A percentile compares a stretch with the other conserved stretches of the same genome.
Evolutionary conservation across 345 rosid species (phyloP).

Genomic region (Ailanthus altissimus): DNA sequence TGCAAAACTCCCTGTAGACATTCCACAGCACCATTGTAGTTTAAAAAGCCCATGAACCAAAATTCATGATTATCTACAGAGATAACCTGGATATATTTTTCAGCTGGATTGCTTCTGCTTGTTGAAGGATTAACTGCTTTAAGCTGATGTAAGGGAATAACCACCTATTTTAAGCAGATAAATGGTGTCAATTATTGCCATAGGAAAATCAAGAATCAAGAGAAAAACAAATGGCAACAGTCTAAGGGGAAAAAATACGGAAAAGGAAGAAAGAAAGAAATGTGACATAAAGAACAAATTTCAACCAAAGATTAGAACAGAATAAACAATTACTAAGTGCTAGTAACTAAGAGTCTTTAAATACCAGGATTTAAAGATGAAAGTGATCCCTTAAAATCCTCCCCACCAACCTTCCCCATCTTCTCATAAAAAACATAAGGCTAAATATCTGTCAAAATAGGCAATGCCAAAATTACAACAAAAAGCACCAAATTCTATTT

Average conservation of each 20-base stretch:
- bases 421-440: background rate
- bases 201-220: constrained; percentile 1
- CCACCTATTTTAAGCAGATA: constrained; percentile 48
- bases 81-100: constrained; percentile 63
- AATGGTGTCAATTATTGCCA: constrained; percentile 5
- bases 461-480: background rate
- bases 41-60: constrained; percentile 72
- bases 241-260: background rate
- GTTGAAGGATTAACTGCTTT: constrained; percentile 59
- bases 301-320: background rate
- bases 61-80: constrained; percentile 63
- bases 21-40: constrained; percentile 49
- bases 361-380: background rate
- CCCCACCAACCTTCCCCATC: background rate
- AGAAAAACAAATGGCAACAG: background rate
- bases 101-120: constrained; percentile 47
- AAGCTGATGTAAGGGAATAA: constrained; percentile 63
- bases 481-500: background rate
- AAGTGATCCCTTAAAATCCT: background rate
- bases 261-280: background rate
- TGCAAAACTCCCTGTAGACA: constrained; percentile 43
- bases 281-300: background rate
- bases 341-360: background rate
- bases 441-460: background rate
- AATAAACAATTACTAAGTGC: background rate